Evolutionary conservation across 2,329 filamentous ascomycete genomes (phyloP), one percentile per base, ranked within the genome.

Genomic region (Monosporascus sp.): DNA sequence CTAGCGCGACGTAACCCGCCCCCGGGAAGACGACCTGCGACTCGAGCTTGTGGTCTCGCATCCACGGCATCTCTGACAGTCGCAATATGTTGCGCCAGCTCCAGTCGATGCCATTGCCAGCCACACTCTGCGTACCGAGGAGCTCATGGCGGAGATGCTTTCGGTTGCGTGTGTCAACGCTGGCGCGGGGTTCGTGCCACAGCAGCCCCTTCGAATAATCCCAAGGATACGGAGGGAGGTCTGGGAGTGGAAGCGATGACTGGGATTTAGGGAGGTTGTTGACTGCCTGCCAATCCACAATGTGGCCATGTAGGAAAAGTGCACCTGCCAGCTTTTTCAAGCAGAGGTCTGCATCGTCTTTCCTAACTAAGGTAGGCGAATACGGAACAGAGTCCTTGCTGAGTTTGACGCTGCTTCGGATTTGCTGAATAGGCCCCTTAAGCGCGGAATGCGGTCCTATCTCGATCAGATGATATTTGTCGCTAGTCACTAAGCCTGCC

Each of bases 341-440:
- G 2, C 39, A 31, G 2, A 52, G 4, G 22, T 49, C 5, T 2
- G 51, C 37, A 27, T 53, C 39, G 22, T 56, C 20, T 14, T 51
- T 48, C 15, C 52, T 48, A 14, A 50, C 9, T 1, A 55, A 50
- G 1, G 53, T 51, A 3, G 47, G 18, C 1, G 36, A 25, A 17
- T 57, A 55, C 0, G 36, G 50, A 0, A 54, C 8, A 15, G 2
- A 7, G 1, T n/a, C 6, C 50, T 51, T 1, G 14, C 20, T 4
- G 14, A 22, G 3, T 17, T 39, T 3, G 8, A 54, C 22, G 7
- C 17, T 62, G 58, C 24, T 66, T 49, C 22, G 63, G 14, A 57
- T 69, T 48, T 71, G 65, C n/a, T 60, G 57, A 0, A 67, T 56
- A 0, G 70, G 70, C 0, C 61, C 65, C 54, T 71, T 69, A 2